These are phyloP conservation scores for Peronospora belbahrii DNA, from an alignment of 352 stramenopile genomes.

Conservation along the genomic window DNA sequence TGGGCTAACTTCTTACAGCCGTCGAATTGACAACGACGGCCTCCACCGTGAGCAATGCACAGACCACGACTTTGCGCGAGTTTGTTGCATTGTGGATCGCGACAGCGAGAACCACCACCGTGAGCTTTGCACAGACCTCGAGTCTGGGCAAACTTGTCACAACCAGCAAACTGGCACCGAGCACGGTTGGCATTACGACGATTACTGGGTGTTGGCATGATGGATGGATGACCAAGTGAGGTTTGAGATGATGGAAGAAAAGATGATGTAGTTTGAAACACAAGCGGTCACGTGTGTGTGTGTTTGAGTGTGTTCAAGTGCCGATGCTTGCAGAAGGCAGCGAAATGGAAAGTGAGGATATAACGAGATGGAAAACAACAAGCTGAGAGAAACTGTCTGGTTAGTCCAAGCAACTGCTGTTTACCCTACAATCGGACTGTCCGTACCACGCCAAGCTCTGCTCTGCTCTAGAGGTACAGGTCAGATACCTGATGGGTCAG, in stretches of 20 bases:
- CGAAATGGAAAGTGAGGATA: constrained; percentile 32
- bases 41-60: constrained; percentile 75
- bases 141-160: constrained; percentile 83
- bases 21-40: constrained; percentile 63
- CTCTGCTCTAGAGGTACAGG: constrained; percentile 22
- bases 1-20: constrained; percentile 69
- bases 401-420: constrained; percentile 7
- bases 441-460: constrained; percentile 19
- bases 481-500: constrained; percentile 15
- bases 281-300: constrained; percentile 9
- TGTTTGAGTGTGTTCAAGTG: no score
- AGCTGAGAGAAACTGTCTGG: constrained; percentile 7
- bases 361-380: constrained; percentile 10
- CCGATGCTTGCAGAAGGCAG: constrained; percentile 17
- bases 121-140: constrained; percentile 78
- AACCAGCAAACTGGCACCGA: constrained; percentile 60
- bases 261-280: constrained; percentile 16
- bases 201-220: constrained; percentile 31
- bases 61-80: constrained; percentile 68
- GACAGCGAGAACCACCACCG: constrained; percentile 72
- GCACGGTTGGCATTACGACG: constrained; percentile 65
- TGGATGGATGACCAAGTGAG: constrained; percentile 4
- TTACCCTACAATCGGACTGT: constrained; percentile 27
- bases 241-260: constrained; percentile 15
- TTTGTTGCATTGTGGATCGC: constrained; percentile 69